phyloP scores from a whole-genome alignment of 2,329 filamentous ascomycete species.

The Fusarium paranaense region DNA sequence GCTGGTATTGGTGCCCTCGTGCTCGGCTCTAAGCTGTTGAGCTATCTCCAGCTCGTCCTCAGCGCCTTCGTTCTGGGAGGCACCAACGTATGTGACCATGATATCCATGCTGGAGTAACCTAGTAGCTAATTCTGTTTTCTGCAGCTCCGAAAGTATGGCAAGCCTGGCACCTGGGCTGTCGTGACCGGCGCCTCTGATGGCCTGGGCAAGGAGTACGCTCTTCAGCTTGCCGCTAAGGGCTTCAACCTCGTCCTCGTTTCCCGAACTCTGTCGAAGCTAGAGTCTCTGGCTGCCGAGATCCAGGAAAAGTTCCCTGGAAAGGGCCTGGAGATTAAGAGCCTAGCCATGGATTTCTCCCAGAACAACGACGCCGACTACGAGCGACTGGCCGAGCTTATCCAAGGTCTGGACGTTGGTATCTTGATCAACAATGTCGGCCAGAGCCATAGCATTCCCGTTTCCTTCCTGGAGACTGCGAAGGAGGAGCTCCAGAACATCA shows the following conservation, averaged over 20 bases:
- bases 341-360: constrained; percentile 92
- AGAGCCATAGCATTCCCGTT: constrained; percentile 93
- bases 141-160: constrained; percentile 87
- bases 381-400: constrained; percentile 75
- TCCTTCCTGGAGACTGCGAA: constrained; percentile 84
- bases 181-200: constrained; percentile 94
- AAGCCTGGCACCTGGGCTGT: constrained; percentile 94
- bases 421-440: constrained; percentile 96
- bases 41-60: constrained; percentile 70
- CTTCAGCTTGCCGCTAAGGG: constrained; percentile 89
- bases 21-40: constrained; percentile 66
- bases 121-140: neutral
- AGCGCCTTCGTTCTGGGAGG: constrained; percentile 77
- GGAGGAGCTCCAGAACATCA: constrained; percentile 87
- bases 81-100: constrained; percentile 63
- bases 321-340: constrained; percentile 76
- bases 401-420: constrained; percentile 84
- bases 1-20: constrained; percentile 70
- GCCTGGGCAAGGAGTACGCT: constrained; percentile 96
- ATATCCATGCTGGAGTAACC: neutral
- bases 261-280: constrained; percentile 94
- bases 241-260: constrained; percentile 95
- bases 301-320: constrained; percentile 72
- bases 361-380: constrained; percentile 84
- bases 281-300: constrained; percentile 81